These are phyloP conservation scores for Beta lomatogona DNA, from an alignment of 179 eudicot genomes.

Conservation along the genomic window DNA sequence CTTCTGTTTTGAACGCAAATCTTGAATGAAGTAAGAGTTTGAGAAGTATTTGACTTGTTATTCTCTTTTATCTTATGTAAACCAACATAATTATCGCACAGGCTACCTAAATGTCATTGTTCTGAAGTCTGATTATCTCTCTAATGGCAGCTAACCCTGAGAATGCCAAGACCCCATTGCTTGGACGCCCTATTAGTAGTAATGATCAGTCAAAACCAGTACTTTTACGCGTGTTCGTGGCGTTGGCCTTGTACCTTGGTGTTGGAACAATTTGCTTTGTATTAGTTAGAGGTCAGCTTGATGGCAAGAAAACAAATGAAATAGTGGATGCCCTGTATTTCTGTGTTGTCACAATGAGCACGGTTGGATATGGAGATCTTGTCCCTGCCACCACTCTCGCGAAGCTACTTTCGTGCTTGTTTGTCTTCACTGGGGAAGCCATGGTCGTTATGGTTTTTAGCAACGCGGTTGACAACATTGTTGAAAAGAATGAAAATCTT, in stretches of 20 bases:
- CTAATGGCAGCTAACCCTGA: constrained; percentile 37
- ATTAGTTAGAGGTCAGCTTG: constrained; percentile 49
- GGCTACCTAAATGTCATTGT: background rate
- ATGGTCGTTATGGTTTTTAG: constrained; percentile 61
- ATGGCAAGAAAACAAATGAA: constrained; percentile 56
- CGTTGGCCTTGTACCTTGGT: constrained; percentile 54
- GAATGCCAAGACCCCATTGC: constrained; percentile 39
- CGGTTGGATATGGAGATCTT: constrained; percentile 92
- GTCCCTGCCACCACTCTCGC: constrained; percentile 61
- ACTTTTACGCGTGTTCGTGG: constrained; percentile 43
- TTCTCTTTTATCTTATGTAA: too few relatives aligned
- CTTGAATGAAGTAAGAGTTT: too few relatives aligned
- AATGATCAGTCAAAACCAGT: constrained; percentile 26
- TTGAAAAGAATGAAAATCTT: constrained; percentile 69
- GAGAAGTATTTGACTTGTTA: too few relatives aligned
- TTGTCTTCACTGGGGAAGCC: constrained; percentile 81
- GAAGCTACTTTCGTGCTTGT: constrained; percentile 72
- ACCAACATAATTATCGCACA: background rate
- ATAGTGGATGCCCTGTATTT: constrained; percentile 84
- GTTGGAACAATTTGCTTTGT: constrained; percentile 64
- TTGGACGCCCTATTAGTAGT: constrained; percentile 23
- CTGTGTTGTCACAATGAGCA: constrained; percentile 89
- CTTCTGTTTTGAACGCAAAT: too few relatives aligned
- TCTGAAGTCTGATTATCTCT: background rate
- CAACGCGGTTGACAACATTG: constrained; percentile 72